phyloP scores from a whole-genome alignment of 805 yeast genomes.

The Wickerhamomyces bovis region DNA sequence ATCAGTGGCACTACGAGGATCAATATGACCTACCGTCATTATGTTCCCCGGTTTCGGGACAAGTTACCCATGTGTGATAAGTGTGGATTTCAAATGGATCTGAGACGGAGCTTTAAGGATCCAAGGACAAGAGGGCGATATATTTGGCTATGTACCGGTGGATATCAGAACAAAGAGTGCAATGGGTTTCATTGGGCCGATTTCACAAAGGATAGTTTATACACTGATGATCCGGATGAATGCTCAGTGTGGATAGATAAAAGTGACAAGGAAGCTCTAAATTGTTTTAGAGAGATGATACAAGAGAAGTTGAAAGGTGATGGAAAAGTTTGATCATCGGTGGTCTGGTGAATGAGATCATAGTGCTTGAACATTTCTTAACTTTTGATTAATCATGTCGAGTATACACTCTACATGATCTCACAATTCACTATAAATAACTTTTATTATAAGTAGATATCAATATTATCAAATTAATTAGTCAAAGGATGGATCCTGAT shows the following conservation, averaged over 20 bases:
- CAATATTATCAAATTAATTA: too few relatives aligned
- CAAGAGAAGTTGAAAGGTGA: background rate
- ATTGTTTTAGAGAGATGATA: conserved; percentile 12
- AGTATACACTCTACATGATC: too few relatives aligned
- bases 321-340: background rate
- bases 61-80: conserved; percentile 38
- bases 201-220: conserved; percentile 30
- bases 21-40: conserved; percentile 61
- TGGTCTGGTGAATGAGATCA: too few relatives aligned
- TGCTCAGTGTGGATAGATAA: conserved; percentile 43
- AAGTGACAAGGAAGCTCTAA: conserved; percentile 30
- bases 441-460: too few relatives aligned
- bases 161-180: conserved; percentile 40
- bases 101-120: conserved; percentile 49
- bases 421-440: too few relatives aligned
- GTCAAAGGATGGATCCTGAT: too few relatives aligned
- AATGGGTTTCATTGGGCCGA: conserved; percentile 46
- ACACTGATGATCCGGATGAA: conserved; percentile 27
- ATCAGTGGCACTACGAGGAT: conserved; percentile 46
- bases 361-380: too few relatives aligned
- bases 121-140: conserved; percentile 46
- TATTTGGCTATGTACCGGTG: conserved; percentile 58
- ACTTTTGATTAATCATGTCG: too few relatives aligned
- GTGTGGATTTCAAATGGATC: conserved; percentile 38
- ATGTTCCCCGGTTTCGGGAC: conserved; percentile 31